A percentile compares a stretch with the other conserved stretches of the same genome.
These are phyloP conservation scores for Petrea volubilis DNA, from an alignment of 257 asterid species.

Conservation along the genomic window DNA sequence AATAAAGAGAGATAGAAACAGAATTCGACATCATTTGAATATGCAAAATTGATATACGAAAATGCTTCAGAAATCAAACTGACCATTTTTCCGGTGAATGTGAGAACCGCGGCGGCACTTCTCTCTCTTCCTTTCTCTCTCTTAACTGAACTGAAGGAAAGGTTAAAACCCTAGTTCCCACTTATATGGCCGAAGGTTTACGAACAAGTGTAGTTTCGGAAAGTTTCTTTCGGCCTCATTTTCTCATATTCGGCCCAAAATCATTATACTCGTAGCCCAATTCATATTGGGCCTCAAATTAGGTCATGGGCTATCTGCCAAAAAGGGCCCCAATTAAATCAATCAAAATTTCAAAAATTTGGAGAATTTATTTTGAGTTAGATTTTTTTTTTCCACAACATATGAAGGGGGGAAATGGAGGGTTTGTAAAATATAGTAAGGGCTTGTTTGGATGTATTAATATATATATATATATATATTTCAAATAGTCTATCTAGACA, in stretches of 20 bases:
- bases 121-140: conserved; percentile 5
- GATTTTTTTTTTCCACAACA: too few species aligned
- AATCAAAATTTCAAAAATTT: too few species aligned
- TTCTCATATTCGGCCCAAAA: not conserved
- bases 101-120: conserved; percentile 28
- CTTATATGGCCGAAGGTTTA: conserved; percentile 15
- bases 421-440: too few species aligned
- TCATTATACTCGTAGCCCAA: not conserved
- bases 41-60: not conserved
- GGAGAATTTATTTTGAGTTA: too few species aligned
- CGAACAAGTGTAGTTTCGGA: conserved; percentile 1
- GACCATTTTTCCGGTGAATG: conserved; percentile 28
- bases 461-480: too few species aligned
- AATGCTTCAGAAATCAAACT: not conserved
- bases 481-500: too few species aligned
- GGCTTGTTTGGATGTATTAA: too few species aligned
- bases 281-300: not conserved
- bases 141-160: conserved; percentile 8
- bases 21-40: not conserved
- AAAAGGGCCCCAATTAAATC: too few species aligned
- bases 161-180: conserved; percentile 22
- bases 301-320: not conserved
- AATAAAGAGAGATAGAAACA: too few species aligned
- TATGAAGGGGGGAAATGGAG: too few species aligned
- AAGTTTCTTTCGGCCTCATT: not conserved